Conservation (phyloP, 2,329 filamentous ascomycete genomes). For the Neonectria faginata region DNA sequence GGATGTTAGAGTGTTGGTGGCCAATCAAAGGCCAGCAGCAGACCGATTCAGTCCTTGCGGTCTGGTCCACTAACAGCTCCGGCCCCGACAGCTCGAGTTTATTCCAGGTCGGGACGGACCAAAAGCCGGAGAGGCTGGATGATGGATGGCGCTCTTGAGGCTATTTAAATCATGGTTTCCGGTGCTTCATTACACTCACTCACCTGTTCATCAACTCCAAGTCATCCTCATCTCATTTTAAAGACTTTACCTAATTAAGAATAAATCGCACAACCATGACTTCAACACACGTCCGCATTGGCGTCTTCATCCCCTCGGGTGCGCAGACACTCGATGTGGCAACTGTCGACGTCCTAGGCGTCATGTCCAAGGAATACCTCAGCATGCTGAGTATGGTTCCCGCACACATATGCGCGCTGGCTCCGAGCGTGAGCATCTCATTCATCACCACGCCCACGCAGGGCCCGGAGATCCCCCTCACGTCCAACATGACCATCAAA, state of each 20-base stretch:
- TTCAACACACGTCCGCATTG: slow-evolving; percentile 54
- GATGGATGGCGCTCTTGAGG: neutral
- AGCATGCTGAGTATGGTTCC: slow-evolving; percentile 49
- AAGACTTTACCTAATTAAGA: neutral
- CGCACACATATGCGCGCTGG: slow-evolving; percentile 52
- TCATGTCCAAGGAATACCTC: slow-evolving; percentile 61
- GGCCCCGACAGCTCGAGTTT: neutral
- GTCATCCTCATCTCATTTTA: neutral
- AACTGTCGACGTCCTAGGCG: slow-evolving; percentile 62
- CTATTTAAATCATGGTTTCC: slow-evolving; percentile 5
- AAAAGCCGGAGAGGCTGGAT: neutral
- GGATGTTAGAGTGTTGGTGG: slow-evolving; percentile 34
- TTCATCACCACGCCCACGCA: slow-evolving; percentile 59
- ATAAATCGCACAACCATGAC: slow-evolving; percentile 26
- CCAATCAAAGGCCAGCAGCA: slow-evolving; percentile 37
- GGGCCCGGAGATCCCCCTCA: slow-evolving; percentile 55
- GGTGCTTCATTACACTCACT: neutral
- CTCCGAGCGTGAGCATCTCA: slow-evolving; percentile 56
- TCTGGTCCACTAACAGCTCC: neutral
- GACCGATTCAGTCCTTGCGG: slow-evolving; percentile 32
- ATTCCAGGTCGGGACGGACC: slow-evolving; percentile 25
- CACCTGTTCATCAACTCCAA: neutral
- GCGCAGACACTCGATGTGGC: slow-evolving; percentile 64
- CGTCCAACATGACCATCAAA: slow-evolving; percentile 53
- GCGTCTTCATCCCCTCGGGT: slow-evolving; percentile 62